Conservation (phyloP, 164 flowering plant genomes). For the Vitis labrusca region DNA sequence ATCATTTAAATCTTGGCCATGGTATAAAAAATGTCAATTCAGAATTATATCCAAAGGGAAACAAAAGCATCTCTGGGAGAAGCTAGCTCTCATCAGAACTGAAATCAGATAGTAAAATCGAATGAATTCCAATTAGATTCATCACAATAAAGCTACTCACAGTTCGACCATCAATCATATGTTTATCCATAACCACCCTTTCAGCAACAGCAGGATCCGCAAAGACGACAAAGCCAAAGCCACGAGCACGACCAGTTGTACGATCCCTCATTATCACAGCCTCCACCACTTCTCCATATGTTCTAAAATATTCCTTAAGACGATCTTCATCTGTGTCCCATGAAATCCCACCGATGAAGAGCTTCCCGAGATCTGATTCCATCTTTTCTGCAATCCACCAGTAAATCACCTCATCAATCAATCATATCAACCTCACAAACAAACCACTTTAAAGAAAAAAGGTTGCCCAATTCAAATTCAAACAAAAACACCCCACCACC, state of each 20-base stretch:
- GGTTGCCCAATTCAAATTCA: not conserved
- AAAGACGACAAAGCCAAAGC: constrained; percentile 87
- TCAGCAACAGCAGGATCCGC: constrained; percentile 86
- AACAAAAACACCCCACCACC: not conserved
- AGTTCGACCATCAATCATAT: constrained; percentile 79
- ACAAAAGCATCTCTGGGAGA: not conserved
- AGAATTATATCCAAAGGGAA: too few species aligned
- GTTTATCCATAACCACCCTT: constrained; percentile 78
- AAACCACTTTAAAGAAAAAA: not conserved
- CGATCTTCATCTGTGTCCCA: constrained; percentile 90
- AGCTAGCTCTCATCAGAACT: not conserved
- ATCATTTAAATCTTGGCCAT: too few species aligned
- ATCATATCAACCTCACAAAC: constrained; percentile 3
- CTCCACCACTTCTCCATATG: constrained; percentile 83
- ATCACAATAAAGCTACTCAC: constrained; percentile 43
- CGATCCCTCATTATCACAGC: constrained; percentile 94
- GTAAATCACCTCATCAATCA: constrained; percentile 14
- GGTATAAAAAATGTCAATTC: too few species aligned
- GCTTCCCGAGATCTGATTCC: constrained; percentile 91
- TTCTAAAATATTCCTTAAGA: constrained; percentile 69
- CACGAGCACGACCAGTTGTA: constrained; percentile 84
- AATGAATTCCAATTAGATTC: not conserved
- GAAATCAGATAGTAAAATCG: not conserved
- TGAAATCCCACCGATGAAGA: constrained; percentile 90
- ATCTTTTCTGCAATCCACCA: constrained; percentile 44